A percentile compares a stretch with the other conserved stretches of the same genome.
Evolutionary conservation across 73 alveolate genomes (phyloP).

Genomic region (Paramecium octaurelia): DNA sequence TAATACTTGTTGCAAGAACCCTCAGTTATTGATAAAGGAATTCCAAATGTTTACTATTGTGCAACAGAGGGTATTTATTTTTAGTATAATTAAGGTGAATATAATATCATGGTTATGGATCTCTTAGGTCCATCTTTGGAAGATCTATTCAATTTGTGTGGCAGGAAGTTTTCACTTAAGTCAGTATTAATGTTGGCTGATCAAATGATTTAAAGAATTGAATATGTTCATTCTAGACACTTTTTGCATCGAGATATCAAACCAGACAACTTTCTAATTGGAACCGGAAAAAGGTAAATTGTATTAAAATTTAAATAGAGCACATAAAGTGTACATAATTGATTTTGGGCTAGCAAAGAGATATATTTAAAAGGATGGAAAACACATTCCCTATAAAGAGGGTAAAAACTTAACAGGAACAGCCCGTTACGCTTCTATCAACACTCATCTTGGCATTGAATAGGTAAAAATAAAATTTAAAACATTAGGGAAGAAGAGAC

Average conservation of each 20-base stretch:
- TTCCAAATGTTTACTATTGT: slow-evolving; percentile 57
- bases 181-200: slow-evolving; percentile 69
- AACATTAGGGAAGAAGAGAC: slow-evolving; percentile 91
- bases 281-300: slow-evolving; percentile 66
- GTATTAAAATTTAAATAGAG: neutral
- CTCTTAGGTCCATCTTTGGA: slow-evolving; percentile 70
- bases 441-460: slow-evolving; percentile 82
- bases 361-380: slow-evolving; percentile 66
- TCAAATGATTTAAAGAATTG: slow-evolving; percentile 75
- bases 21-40: slow-evolving; percentile 59
- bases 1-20: slow-evolving; percentile 49
- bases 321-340: slow-evolving; percentile 71
- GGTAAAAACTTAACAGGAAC: slow-evolving; percentile 82
- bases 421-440: slow-evolving; percentile 92
- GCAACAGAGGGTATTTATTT: slow-evolving; percentile 25
- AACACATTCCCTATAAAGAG: slow-evolving; percentile 63
- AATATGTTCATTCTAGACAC: slow-evolving; percentile 76
- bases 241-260: slow-evolving; percentile 81
- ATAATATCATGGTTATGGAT: slow-evolving; percentile 73
- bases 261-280: slow-evolving; percentile 83
- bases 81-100: slow-evolving; percentile 55
- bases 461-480: neutral
- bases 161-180: slow-evolving; percentile 73
- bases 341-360: slow-evolving; percentile 85
- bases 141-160: slow-evolving; percentile 66